phyloP scores from a whole-genome alignment of 2,329 filamentous ascomycete genomes.

The Eutypella sp. region DNA sequence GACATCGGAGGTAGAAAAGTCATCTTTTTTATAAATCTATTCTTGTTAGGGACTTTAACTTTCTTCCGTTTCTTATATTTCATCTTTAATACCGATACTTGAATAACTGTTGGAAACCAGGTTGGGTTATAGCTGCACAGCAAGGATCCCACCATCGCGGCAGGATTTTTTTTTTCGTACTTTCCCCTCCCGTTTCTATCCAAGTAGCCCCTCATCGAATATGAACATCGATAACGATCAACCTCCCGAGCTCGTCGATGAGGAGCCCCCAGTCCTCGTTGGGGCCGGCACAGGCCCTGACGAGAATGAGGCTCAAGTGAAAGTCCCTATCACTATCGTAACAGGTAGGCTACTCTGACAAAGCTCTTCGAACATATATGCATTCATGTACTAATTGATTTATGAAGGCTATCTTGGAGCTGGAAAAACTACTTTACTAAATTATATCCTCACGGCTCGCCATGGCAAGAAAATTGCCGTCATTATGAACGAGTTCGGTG shows the following conservation, averaged over 20 bases:
- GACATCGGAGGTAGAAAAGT: too few species aligned
- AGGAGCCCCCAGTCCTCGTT: constrained; percentile 22
- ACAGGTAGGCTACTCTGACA: constrained; percentile 56
- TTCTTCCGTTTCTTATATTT: too few species aligned
- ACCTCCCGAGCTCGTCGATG: constrained; percentile 59
- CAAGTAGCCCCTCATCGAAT: constrained; percentile 6
- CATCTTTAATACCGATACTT: too few species aligned
- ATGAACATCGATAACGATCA: constrained; percentile 65
- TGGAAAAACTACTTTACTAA: constrained; percentile 90
- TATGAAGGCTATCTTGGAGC: constrained; percentile 83
- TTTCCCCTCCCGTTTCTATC: background rate
- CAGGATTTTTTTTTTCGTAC: background rate
- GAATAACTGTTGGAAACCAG: too few species aligned
- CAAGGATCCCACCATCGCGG: too few species aligned
- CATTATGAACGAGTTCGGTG: constrained; percentile 89
- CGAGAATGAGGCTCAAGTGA: constrained; percentile 50
- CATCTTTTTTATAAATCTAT: too few species aligned
- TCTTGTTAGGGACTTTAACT: too few species aligned
- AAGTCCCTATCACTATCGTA: constrained; percentile 81
- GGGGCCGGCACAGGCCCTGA: constrained; percentile 27
- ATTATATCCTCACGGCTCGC: constrained; percentile 90
- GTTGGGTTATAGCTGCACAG: too few species aligned
- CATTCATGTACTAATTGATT: constrained; percentile 3
- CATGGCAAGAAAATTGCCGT: constrained; percentile 98
- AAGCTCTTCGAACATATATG: background rate